Evolutionary conservation across 371 early-diverging fungal genomes (phyloP), one percentile per base, ranked within the genome.

Genomic region (Gilbertella persicaria): DNA sequence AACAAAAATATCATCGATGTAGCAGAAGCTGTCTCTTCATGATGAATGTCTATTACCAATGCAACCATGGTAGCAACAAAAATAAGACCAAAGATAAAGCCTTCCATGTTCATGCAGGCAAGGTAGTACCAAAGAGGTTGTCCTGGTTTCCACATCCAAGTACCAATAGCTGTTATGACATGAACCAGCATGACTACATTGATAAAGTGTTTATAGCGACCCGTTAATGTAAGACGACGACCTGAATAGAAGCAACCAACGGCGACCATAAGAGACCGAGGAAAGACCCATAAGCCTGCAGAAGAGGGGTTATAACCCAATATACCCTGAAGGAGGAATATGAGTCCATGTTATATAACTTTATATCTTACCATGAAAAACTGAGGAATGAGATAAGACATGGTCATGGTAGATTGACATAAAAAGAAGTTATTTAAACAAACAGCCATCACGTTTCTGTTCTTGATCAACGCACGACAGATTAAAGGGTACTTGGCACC

Each of bases 401-500:
- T 50, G 2, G 67, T 36, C 62, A 67, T 68, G 16, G 64, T 68
- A 8, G 65, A 57, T n/a, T 52, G 55, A 41, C 63, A 64, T 8
- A 70, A 44, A 40, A 70, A 73, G 55, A 71, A 71, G 45, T 73
- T 73, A 25, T 50, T 61, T 7, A 68, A 40, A 16, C 66, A 70
- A 1, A 65, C 64, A 26, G 62, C 53, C 0, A 63, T 38, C 5
- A 68, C 61, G 33, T 68, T 71, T 19, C 67, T 71, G 24, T 64
- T 66, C 25, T 53, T 68, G 50, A 69, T 52, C 43, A 76, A 41
- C 4, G 53, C 38, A 35, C 55, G 53, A 13, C 85, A 82, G 5
- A 89, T 39, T 33, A 90, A 76, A 2, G 91, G 91, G 42, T 87
- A 67, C 0, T 60, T 62, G 0, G 82, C 89, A 49, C 84, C 61